Conservation (phyloP, 805 yeast genomes). For the Kodamaea leandrae region DNA sequence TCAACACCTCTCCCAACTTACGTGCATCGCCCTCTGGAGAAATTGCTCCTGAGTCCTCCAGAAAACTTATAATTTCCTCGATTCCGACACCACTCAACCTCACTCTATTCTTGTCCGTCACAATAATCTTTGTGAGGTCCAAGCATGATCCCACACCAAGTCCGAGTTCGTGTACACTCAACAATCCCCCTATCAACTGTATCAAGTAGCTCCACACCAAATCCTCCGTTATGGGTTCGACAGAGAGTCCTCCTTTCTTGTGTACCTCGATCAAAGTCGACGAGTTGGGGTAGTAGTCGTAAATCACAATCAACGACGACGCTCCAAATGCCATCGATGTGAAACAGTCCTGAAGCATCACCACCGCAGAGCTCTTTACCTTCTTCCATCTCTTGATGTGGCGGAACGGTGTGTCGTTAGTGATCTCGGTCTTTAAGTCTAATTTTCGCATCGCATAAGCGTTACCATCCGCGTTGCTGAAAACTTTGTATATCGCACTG, state of each 20-base stretch:
- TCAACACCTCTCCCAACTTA: constrained; percentile 57
- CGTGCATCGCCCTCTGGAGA: constrained; percentile 45
- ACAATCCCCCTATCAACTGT: constrained; percentile 70
- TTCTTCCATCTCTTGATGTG: constrained; percentile 67
- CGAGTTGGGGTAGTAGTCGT: constrained; percentile 82
- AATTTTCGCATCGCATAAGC: constrained; percentile 74
- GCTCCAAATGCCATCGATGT: constrained; percentile 78
- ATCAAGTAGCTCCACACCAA: constrained; percentile 72
- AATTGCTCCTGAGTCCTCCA: constrained; percentile 9
- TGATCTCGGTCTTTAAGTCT: constrained; percentile 41
- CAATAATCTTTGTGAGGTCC: constrained; percentile 65
- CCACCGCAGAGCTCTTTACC: constrained; percentile 51
- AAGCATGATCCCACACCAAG: constrained; percentile 60
- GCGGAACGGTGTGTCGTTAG: constrained; percentile 57
- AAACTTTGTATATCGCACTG: constrained; percentile 72
- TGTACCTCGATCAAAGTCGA: constrained; percentile 69
- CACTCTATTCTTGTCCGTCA: constrained; percentile 69
- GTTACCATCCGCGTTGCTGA: constrained; percentile 74
- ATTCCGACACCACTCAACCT: constrained; percentile 72
- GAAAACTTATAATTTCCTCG: constrained; percentile 56
- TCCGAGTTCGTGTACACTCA: constrained; percentile 61
- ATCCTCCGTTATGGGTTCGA: constrained; percentile 58
- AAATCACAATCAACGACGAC: constrained; percentile 65
- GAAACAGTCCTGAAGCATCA: constrained; percentile 74
- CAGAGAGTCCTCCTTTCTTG: constrained; percentile 38